These are phyloP conservation scores for Candida berthetii DNA, from an alignment of 805 yeast genomes.

Conservation along the genomic window DNA sequence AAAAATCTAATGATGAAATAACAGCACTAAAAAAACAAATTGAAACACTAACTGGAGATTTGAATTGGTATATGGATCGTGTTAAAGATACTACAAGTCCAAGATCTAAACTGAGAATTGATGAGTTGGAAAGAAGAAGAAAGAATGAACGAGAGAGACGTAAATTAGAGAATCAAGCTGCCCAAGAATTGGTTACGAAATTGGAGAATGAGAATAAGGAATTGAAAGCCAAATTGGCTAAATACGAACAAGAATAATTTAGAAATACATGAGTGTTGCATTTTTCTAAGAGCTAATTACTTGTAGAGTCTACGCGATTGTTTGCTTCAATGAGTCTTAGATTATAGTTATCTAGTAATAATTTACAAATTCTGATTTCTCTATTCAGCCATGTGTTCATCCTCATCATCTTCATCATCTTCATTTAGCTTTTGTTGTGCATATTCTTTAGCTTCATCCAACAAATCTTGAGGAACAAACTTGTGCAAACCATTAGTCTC, in stretches of 20 bases:
- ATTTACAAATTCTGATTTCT: too few species aligned
- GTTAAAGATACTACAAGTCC: constrained; percentile 19
- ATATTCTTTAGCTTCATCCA: constrained; percentile 75
- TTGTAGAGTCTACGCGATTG: too few species aligned
- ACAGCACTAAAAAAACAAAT: constrained; percentile 3
- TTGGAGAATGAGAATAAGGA: constrained; percentile 49
- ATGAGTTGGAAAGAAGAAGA: constrained; percentile 60
- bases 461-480: constrained; percentile 70
- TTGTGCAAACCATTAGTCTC: constrained; percentile 80
- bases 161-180: constrained; percentile 52
- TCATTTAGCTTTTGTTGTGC: constrained; percentile 83
- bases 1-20: neutral
- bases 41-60: constrained; percentile 6
- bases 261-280: too few species aligned
- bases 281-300: too few species aligned
- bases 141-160: constrained; percentile 68
- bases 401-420: constrained; percentile 61
- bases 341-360: neutral
- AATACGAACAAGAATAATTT: neutral
- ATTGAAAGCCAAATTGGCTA: constrained; percentile 1
- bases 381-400: constrained; percentile 32
- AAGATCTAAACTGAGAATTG: constrained; percentile 43
- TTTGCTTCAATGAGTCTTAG: too few species aligned
- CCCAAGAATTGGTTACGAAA: constrained; percentile 42
- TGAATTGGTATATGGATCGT: constrained; percentile 12